Conservation (phyloP, 805 yeast species). For the Candida lessepsii region DNA sequence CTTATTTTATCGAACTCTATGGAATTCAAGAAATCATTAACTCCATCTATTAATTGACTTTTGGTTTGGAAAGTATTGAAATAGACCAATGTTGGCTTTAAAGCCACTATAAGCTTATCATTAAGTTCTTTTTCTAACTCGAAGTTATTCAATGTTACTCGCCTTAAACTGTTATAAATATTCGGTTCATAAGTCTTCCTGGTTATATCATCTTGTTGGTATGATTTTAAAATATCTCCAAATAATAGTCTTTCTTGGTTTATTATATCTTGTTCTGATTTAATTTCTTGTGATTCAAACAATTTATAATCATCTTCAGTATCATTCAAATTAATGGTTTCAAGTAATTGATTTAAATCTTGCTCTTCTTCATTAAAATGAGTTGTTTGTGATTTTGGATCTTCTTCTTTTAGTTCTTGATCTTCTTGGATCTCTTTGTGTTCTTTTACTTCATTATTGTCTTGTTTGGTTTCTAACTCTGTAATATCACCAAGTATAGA, state of each 20-base stretch:
- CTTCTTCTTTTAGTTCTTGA: background rate
- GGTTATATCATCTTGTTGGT: conserved; percentile 11
- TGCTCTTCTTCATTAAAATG: background rate
- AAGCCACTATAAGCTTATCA: background rate
- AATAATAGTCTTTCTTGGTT: conserved; percentile 24
- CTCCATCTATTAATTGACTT: background rate
- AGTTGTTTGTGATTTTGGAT: background rate
- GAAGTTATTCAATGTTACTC: conserved; percentile 1
- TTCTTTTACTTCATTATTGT: too few species aligned
- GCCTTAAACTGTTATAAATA: conserved; percentile 1
- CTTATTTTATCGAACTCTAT: background rate
- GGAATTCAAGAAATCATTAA: background rate
- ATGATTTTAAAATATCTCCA: conserved; percentile 25
- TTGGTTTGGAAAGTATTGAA: background rate
- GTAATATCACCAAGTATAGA: conserved; percentile 4
- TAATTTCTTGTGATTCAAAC: background rate
- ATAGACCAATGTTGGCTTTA: conserved; percentile 5
- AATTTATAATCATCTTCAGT: conserved; percentile 7
- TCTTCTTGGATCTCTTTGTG: background rate
- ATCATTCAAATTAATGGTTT: conserved; percentile 4
- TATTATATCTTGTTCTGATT: conserved; percentile 11
- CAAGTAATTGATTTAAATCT: conserved; percentile 4
- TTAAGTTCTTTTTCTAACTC: conserved; percentile 5
- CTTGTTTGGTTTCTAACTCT: background rate
- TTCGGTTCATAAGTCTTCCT: conserved; percentile 8